Base-by-base conservation (phyloP, 768 basidiomycete genomes). In the Leucocoprinus leucothites region DNA sequence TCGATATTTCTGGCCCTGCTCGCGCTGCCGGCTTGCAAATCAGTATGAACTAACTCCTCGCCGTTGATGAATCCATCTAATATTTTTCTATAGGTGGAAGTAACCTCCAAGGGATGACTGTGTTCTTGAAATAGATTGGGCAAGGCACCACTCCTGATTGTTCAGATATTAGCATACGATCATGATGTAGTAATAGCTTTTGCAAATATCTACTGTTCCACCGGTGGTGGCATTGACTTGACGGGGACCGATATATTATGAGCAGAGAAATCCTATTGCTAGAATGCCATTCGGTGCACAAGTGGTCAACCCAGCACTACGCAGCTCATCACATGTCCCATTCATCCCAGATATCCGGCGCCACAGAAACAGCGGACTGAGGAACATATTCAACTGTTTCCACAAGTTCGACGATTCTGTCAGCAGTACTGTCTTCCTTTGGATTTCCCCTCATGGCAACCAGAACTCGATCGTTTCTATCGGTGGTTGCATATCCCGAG, bases 361-460 rank as follows among this genome's bases (percentile, higher is more conserved):
- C 34, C 2, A 62, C 43, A 18, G 57, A 49, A 8, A 65, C 48
- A 34, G 61, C 58, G 3, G 74, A 63, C 2, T 70, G 65, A n/a
- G 71, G 64, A 4, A 66, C 64, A 41, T 86, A 69, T 59, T 87
- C 87, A 31, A 77, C 67, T 9, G 91, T 93, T 71, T 86, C 85
- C 21, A 82, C 70, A 41, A 92, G 69, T 64, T 91, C 87, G 2
- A 85, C 71, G 41, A 94, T 72, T 63, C 75, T 81, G 57, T 90
- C 86, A 54, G 81, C 82, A 50, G 73, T 63, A 26, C 21, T 49
- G 1, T 85, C 85, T 3, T 74, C 71, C 54, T 77, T 70, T 49
- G 76, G 77, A 50, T 65, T 64, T 9, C 88, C 88, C 38, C 73
- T 76, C 85, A 86, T 86, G 11, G 78, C 87, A 3, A 86, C 72